A percentile compares a stretch with the other conserved stretches of the same genome.
These are phyloP conservation scores for Breviolum minutum DNA, from an alignment of 73 alveolate species.

Conservation along the genomic window DNA sequence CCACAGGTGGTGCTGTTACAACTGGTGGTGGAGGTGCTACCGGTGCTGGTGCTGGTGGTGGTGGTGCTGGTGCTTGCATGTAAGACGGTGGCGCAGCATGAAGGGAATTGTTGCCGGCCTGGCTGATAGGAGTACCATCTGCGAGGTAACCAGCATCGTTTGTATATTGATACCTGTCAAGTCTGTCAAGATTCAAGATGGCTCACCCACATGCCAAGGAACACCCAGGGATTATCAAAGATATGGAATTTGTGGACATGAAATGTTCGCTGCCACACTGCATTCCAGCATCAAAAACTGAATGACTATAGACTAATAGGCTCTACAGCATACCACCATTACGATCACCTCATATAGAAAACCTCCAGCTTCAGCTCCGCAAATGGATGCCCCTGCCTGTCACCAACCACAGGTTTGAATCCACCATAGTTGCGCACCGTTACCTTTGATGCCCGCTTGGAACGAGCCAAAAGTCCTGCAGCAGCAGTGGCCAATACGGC, in stretches of 20 bases:
- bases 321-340: no score
- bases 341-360: no score
- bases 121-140: neutral
- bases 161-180: neutral
- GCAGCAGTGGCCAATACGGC: neutral
- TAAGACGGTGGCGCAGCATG: neutral
- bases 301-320: no score
- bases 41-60: neutral
- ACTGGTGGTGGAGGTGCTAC: neutral
- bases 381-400: neutral
- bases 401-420: neutral
- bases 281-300: no score
- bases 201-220: no score
- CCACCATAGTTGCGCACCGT: neutral
- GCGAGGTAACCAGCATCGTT: neutral
- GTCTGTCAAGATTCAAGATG: no score
- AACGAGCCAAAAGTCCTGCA: neutral
- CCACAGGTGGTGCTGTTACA: neutral
- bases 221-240: no score
- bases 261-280: no score
- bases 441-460: neutral
- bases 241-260: no score
- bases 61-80: neutral
- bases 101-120: neutral
- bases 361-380: no score